A percentile compares a stretch with the other conserved stretches of the same genome.
phyloP scores from a whole-genome alignment of 305 asterid species.

The Fraxinus velutina region DNA sequence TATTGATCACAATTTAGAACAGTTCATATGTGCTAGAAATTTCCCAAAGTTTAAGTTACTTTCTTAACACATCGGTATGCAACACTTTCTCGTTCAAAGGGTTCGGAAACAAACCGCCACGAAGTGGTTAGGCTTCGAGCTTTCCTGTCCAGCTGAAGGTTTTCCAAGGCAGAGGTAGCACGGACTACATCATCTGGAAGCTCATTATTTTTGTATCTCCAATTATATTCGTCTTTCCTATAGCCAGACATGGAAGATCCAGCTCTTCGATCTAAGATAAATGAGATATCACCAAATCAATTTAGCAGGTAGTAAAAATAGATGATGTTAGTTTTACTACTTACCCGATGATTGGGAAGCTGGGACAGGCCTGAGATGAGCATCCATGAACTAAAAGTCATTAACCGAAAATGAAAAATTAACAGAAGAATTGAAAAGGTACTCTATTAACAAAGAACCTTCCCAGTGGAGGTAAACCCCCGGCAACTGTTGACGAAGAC shows the following conservation, averaged over 20 bases:
- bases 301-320: neutral
- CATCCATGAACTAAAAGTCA: conserved; percentile 17
- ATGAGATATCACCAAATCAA: conserved; percentile 17
- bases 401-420: conserved; percentile 14
- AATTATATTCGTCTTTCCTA: conserved; percentile 83
- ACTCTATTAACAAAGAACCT: conserved; percentile 39
- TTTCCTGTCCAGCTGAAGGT: conserved; percentile 89
- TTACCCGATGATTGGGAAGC: conserved; percentile 66
- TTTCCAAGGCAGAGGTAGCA: conserved; percentile 87
- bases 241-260: conserved; percentile 85
- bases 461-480: conserved; percentile 83
- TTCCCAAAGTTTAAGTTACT: neutral
- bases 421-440: neutral
- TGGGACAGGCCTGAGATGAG: conserved; percentile 61
- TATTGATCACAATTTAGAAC: neutral
- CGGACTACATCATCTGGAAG: conserved; percentile 67
- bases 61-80: neutral
- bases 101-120: conserved; percentile 67
- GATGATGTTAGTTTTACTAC: conserved; percentile 23
- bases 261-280: conserved; percentile 68
- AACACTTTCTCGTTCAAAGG: neutral
- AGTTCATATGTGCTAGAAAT: neutral
- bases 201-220: conserved; percentile 79
- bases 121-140: conserved; percentile 76
- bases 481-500: conserved; percentile 64